Conservation (phyloP, 2,329 filamentous ascomycete genomes). For the Colletotrichum musicola region DNA sequence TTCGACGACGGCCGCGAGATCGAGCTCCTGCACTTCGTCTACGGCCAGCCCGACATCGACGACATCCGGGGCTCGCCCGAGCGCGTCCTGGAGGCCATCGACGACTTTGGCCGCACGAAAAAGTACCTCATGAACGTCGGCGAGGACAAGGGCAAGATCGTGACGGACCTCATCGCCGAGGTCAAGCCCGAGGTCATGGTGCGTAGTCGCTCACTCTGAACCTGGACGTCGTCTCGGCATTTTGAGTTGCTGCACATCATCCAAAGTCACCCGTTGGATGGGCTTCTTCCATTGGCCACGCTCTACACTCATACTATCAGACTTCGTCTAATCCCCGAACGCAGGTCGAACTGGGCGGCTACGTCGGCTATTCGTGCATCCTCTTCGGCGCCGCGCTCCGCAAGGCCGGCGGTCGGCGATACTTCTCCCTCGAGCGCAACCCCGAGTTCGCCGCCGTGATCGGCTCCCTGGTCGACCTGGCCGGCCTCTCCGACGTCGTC, state of each 20-base stretch:
- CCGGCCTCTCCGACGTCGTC: slow-evolving; percentile 78
- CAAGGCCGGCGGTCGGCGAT: slow-evolving; percentile 69
- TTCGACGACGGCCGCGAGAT: slow-evolving; percentile 81
- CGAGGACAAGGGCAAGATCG: slow-evolving; percentile 78
- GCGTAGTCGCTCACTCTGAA: slow-evolving; percentile 7
- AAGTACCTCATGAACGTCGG: slow-evolving; percentile 88
- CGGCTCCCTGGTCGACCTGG: slow-evolving; percentile 76
- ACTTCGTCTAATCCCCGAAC: not conserved
- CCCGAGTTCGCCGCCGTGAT: slow-evolving; percentile 81
- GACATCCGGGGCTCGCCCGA: slow-evolving; percentile 73
- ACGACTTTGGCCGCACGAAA: slow-evolving; percentile 71
- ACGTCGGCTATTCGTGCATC: slow-evolving; percentile 85
- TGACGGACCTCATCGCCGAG: slow-evolving; percentile 75
- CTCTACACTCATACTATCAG: no score
- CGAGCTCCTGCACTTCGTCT: slow-evolving; percentile 78
- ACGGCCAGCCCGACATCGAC: slow-evolving; percentile 70
- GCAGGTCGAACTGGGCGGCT: slow-evolving; percentile 80
- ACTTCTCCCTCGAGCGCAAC: slow-evolving; percentile 80
- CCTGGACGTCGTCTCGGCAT: no score
- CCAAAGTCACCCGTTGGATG: no score
- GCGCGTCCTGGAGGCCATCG: slow-evolving; percentile 76
- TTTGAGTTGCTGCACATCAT: not conserved
- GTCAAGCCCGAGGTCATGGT: slow-evolving; percentile 76
- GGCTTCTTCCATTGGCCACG: no score
- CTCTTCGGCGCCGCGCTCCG: slow-evolving; percentile 78